These are phyloP conservation scores for Cardamine occulta DNA, from an alignment of 345 rosid species.

Conservation along the genomic window DNA sequence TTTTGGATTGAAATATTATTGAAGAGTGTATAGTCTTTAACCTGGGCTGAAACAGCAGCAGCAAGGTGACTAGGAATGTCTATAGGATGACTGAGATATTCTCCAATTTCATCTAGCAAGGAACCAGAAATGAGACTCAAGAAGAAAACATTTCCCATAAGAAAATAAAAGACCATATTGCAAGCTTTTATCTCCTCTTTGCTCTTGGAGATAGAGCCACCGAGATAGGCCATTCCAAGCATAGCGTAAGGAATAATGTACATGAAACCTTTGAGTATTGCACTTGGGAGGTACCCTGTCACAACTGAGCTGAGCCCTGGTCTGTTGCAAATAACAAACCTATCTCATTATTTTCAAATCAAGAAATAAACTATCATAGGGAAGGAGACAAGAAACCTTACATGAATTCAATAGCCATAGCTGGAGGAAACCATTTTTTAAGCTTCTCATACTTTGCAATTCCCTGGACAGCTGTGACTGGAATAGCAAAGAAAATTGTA, in stretches of 20 bases:
- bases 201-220: conserved; percentile 79
- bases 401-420: conserved; percentile 78
- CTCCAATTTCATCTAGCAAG: conserved; percentile 83
- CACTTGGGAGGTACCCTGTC: conserved; percentile 94
- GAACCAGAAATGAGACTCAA: conserved; percentile 90
- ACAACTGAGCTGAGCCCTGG: conserved; percentile 89
- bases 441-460: conserved; percentile 85
- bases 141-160: conserved; percentile 89
- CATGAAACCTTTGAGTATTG: conserved; percentile 79
- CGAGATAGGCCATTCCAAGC: conserved; percentile 68
- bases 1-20: not conserved
- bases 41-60: conserved; percentile 85
- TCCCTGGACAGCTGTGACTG: conserved; percentile 95
- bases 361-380: conserved; percentile 16
- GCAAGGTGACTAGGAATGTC: conserved; percentile 84
- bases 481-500: conserved; percentile 84
- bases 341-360: not conserved
- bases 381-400: conserved; percentile 39
- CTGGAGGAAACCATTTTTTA: conserved; percentile 88
- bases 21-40: conserved; percentile 40
- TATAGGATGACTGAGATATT: conserved; percentile 71
- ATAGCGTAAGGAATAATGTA: conserved; percentile 77
- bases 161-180: conserved; percentile 93
- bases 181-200: conserved; percentile 91
- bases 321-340: conserved; percentile 47